Percentiles rank a stretch among this genome's conserved stretches.
phyloP scores from a whole-genome alignment of 2,329 filamentous ascomycete genomes.

The Botrytis elliptica region DNA sequence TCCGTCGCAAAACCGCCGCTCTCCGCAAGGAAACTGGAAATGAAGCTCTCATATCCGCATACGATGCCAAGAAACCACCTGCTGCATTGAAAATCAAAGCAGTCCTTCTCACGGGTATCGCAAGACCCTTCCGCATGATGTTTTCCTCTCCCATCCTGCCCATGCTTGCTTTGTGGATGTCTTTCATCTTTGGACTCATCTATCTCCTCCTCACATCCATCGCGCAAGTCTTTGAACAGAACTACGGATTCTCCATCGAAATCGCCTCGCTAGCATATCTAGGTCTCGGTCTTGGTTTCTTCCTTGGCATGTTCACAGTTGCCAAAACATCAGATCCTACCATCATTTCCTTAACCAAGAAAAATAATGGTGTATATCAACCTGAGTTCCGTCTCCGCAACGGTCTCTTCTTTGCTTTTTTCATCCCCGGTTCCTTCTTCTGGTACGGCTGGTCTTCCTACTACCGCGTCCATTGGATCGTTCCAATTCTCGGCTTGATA shows the following conservation, averaged over 20 bases:
- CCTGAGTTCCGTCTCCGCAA: conserved; percentile 43
- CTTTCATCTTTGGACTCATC: conserved; percentile 35
- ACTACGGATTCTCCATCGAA: conserved; percentile 45
- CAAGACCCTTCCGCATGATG: conserved; percentile 46
- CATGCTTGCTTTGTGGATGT: conserved; percentile 26
- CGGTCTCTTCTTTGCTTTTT: conserved; percentile 45
- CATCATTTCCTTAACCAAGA: conserved; percentile 47
- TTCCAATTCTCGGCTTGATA: conserved; percentile 42
- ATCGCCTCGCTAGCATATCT: conserved; percentile 48
- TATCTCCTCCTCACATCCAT: conserved; percentile 33
- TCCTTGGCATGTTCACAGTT: conserved; percentile 44
- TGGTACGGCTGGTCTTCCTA: conserved; percentile 50
- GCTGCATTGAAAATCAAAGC: conserved; percentile 34
- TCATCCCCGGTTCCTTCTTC: conserved; percentile 45
- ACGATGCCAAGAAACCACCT: conserved; percentile 29
- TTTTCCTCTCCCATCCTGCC: conserved; percentile 47
- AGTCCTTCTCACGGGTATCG: conserved; percentile 27
- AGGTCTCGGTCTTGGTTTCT: conserved; percentile 46
- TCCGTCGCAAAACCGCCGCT: conserved; percentile 42
- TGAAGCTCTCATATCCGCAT: conserved; percentile 46
- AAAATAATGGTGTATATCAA: conserved; percentile 39
- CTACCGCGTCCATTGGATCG: conserved; percentile 44
- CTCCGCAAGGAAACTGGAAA: conserved; percentile 45
- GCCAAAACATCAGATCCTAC: conserved; percentile 46
- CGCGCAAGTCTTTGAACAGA: conserved; percentile 27